Conservation (phyloP, 257 asterid species). For the Plectranthus barbatus region DNA sequence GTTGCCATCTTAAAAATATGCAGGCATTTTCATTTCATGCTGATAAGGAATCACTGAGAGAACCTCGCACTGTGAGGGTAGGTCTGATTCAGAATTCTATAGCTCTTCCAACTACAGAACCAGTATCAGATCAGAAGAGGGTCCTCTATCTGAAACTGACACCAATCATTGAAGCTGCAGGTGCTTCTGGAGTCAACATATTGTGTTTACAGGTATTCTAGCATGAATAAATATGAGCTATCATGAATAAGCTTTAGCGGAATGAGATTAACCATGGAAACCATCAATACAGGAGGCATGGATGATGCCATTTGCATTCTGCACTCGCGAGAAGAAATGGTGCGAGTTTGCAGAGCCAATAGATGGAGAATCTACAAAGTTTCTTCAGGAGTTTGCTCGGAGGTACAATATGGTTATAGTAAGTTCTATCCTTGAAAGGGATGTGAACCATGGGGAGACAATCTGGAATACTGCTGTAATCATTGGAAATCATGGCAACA, state of each 20-base stretch:
- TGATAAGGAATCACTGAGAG: conserved; percentile 65
- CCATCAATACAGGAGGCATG: conserved; percentile 71
- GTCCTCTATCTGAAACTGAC: conserved; percentile 65
- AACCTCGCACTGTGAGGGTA: conserved; percentile 75
- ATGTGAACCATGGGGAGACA: conserved; percentile 80
- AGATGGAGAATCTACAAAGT: conserved; percentile 91
- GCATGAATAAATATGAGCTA: neutral
- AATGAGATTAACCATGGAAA: neutral
- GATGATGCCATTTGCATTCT: conserved; percentile 98
- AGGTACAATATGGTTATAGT: conserved; percentile 85
- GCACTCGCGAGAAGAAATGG: conserved; percentile 97
- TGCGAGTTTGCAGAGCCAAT: conserved; percentile 89
- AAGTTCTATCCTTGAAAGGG: conserved; percentile 94
- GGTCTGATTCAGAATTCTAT: conserved; percentile 84
- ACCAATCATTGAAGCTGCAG: conserved; percentile 88
- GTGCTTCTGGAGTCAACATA: conserved; percentile 74
- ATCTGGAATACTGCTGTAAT: conserved; percentile 88
- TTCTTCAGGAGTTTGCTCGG: conserved; percentile 72
- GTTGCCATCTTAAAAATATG: neutral
- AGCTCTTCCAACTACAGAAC: conserved; percentile 64
- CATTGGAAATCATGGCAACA: conserved; percentile 89
- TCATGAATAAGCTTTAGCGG: neutral
- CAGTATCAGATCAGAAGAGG: conserved; percentile 61
- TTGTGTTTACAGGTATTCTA: conserved; percentile 76
- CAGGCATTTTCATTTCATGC: conserved; percentile 77